A percentile compares a stretch with the other conserved stretches of the same genome.
These are phyloP conservation scores for Tilletia horrida DNA, from an alignment of 1,284 basidiomycete genomes.

Conservation along the genomic window DNA sequence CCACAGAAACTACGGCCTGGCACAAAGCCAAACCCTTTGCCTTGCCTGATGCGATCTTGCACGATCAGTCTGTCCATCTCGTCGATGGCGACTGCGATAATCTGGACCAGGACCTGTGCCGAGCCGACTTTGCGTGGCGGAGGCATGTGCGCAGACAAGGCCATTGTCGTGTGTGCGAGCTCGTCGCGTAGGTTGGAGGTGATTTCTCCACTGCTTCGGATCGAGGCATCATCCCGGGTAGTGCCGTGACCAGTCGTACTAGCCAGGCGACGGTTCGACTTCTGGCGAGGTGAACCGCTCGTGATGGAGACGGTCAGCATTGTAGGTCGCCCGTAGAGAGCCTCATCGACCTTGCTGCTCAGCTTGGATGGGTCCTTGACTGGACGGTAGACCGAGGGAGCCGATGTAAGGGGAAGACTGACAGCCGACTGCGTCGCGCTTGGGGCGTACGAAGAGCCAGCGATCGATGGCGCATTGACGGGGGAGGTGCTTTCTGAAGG, in stretches of 20 bases:
- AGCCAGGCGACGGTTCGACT: neutral
- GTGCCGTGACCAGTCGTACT: neutral
- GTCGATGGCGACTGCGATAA: slow-evolving; percentile 56
- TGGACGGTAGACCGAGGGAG: slow-evolving; percentile 38
- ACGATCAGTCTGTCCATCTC: slow-evolving; percentile 51
- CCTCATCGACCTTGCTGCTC: slow-evolving; percentile 38
- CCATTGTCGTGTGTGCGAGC: slow-evolving; percentile 37
- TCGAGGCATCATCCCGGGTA: slow-evolving; percentile 7
- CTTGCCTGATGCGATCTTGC: slow-evolving; percentile 50
- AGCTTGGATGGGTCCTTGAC: slow-evolving; percentile 38
- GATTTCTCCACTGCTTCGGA: slow-evolving; percentile 31
- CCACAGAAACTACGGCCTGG: slow-evolving; percentile 57
- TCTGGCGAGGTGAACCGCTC: slow-evolving; percentile 32
- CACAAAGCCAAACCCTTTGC: slow-evolving; percentile 54
- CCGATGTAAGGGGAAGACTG: slow-evolving; percentile 17
- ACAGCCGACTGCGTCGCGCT: slow-evolving; percentile 20
- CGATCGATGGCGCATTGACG: neutral
- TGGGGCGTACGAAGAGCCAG: slow-evolving; percentile 14
- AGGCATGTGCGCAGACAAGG: slow-evolving; percentile 47
- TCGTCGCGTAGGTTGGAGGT: slow-evolving; percentile 44
- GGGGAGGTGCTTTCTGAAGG: neutral
- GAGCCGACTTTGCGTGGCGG: slow-evolving; percentile 54
- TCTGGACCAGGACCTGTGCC: slow-evolving; percentile 55
- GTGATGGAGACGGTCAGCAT: slow-evolving; percentile 50
- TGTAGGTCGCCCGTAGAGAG: slow-evolving; percentile 45